Conservation (phyloP, 1,284 basidiomycete genomes). For the Ceratobasidium sp. region DNA sequence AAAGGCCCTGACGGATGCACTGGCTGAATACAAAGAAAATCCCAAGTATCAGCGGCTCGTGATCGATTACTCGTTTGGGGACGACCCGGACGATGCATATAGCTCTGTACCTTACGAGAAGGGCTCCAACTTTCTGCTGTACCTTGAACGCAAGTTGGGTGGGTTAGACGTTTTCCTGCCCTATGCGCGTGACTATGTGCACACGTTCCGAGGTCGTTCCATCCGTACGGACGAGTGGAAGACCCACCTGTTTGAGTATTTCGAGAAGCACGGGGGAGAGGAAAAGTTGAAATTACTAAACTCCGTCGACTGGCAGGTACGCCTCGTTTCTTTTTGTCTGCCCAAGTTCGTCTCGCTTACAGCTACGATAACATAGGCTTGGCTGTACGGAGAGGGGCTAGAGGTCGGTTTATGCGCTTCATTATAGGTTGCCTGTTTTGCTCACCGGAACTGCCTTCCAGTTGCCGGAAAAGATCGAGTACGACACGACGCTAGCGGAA, state of each 20-base stretch:
- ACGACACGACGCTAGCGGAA: slow-evolving; percentile 83
- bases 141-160: slow-evolving; percentile 81
- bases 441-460: background rate
- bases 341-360: slow-evolving; percentile 19
- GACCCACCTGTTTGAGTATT: slow-evolving; percentile 85
- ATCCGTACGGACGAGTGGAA: slow-evolving; percentile 93
- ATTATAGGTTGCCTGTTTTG: background rate
- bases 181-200: slow-evolving; percentile 84
- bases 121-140: slow-evolving; percentile 74
- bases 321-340: slow-evolving; percentile 47
- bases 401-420: slow-evolving; percentile 50
- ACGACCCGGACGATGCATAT: slow-evolving; percentile 89
- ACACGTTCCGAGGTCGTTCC: slow-evolving; percentile 77
- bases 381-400: slow-evolving; percentile 86
- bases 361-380: slow-evolving; percentile 63
- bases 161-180: slow-evolving; percentile 88
- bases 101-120: slow-evolving; percentile 76
- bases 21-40: slow-evolving; percentile 56
- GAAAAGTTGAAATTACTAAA: slow-evolving; percentile 77
- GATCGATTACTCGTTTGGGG: slow-evolving; percentile 81
- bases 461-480: slow-evolving; percentile 83
- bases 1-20: slow-evolving; percentile 77
- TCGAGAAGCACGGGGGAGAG: slow-evolving; percentile 65
- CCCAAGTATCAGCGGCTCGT: slow-evolving; percentile 88
- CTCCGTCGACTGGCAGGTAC: slow-evolving; percentile 81